Percentiles rank a stretch among this genome's conserved stretches.
phyloP scores from a whole-genome alignment of 2,329 filamentous ascomycete species.

The Leptographium radiaticola region DNA sequence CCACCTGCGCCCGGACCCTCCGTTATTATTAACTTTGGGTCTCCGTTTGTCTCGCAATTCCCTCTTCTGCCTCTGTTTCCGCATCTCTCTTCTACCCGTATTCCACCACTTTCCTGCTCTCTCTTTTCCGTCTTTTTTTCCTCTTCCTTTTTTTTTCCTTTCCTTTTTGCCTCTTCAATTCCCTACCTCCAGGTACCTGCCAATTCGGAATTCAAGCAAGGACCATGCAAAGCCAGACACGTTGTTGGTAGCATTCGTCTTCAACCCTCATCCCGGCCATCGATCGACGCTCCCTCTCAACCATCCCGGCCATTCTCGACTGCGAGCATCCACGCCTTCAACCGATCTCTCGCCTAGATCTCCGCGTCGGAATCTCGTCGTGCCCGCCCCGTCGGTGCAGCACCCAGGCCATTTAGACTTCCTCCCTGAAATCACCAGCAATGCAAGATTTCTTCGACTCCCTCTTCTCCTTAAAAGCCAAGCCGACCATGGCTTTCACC shows the following conservation, averaged over 20 bases:
- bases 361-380: not conserved
- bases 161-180: not conserved
- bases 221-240: not conserved
- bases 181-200: not conserved
- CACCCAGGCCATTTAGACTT: not conserved
- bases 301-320: not conserved
- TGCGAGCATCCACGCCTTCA: not conserved
- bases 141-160: not conserved
- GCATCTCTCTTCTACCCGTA: not conserved
- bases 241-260: not conserved
- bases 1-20: not conserved
- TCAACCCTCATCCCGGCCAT: not conserved
- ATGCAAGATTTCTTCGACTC: slow-evolving; percentile 16
- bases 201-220: not conserved
- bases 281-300: not conserved
- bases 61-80: not conserved
- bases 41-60: not conserved
- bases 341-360: not conserved
- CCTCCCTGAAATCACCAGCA: not conserved
- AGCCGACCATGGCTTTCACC: slow-evolving; percentile 17
- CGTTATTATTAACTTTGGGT: not conserved
- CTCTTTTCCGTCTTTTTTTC: not conserved
- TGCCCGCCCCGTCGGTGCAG: not conserved
- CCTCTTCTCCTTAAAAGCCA: slow-evolving; percentile 13
- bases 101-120: not conserved